A percentile compares a stretch with the other conserved stretches of the same genome.
Evolutionary conservation across 2,329 filamentous ascomycete species (phyloP).

Genomic region (Verticillium klebahnii): DNA sequence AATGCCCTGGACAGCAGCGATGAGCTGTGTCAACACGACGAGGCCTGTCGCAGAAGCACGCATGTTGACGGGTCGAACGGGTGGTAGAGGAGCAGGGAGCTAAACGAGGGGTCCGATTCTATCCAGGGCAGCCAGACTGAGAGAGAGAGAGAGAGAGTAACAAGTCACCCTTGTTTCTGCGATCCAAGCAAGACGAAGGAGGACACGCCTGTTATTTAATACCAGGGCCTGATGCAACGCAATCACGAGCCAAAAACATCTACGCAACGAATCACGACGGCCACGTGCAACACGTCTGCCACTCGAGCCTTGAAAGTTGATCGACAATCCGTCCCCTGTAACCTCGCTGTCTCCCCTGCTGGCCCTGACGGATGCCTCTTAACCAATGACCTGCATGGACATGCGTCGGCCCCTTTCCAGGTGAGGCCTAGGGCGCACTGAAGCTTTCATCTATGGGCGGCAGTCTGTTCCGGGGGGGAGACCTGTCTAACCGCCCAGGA

Average conservation of each 20-base stretch:
- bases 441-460: background rate
- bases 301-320: background rate
- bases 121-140: background rate
- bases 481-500: background rate
- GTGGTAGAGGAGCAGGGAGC: background rate
- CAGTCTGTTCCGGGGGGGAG: background rate
- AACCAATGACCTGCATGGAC: background rate
- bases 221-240: background rate
- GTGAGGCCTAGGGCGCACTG: background rate
- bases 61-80: background rate
- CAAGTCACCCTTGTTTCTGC: background rate
- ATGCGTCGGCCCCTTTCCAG: background rate
- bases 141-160: no score
- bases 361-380: background rate
- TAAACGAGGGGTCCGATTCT: no score
- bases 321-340: background rate
- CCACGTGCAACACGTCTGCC: background rate
- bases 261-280: background rate
- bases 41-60: constrained; percentile 1
- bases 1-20: constrained; percentile 20
- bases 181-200: background rate
- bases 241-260: background rate
- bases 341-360: background rate
- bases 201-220: background rate
- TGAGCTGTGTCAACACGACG: constrained; percentile 8